Conservation (phyloP, 164 flowering plant genomes). For the Vitis amurensis region DNA sequence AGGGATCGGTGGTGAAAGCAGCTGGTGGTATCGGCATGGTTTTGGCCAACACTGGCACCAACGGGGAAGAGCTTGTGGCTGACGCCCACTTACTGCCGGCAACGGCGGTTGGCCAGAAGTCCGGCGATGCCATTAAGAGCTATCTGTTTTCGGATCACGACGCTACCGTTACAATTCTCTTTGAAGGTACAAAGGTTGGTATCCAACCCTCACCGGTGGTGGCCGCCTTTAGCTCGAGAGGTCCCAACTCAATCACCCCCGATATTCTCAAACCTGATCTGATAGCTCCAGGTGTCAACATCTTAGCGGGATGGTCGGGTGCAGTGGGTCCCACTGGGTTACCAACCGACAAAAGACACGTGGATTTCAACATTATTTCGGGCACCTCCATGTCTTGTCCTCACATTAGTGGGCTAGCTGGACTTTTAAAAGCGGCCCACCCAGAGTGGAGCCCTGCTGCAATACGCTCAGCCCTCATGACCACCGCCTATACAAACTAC, state of each 20-base stretch:
- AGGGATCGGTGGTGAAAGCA: conserved; percentile 50
- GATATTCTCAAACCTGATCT: conserved; percentile 62
- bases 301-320: conserved; percentile 64
- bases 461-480: conserved; percentile 66
- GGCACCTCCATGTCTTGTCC: conserved; percentile 85
- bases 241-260: conserved; percentile 59
- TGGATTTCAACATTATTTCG: conserved; percentile 66
- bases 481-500: conserved; percentile 57
- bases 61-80: conserved; percentile 72
- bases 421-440: conserved; percentile 53
- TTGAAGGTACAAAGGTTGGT: conserved; percentile 58
- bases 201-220: conserved; percentile 69
- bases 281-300: conserved; percentile 73
- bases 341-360: conserved; percentile 43
- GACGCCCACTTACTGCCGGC: conserved; percentile 68
- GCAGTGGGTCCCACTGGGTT: conserved; percentile 55
- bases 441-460: conserved; percentile 80
- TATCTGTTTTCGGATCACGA: conserved; percentile 42
- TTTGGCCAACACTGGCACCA: conserved; percentile 52
- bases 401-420: conserved; percentile 74
- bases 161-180: conserved; percentile 46
- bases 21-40: conserved; percentile 71
- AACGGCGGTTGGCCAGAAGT: conserved; percentile 45
- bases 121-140: conserved; percentile 36
- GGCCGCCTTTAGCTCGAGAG: conserved; percentile 74